Evolutionary conservation across 129 eudicot species (phyloP), one percentile per base, ranked within the genome.

Genomic region (Pulicaria dysenterica): DNA sequence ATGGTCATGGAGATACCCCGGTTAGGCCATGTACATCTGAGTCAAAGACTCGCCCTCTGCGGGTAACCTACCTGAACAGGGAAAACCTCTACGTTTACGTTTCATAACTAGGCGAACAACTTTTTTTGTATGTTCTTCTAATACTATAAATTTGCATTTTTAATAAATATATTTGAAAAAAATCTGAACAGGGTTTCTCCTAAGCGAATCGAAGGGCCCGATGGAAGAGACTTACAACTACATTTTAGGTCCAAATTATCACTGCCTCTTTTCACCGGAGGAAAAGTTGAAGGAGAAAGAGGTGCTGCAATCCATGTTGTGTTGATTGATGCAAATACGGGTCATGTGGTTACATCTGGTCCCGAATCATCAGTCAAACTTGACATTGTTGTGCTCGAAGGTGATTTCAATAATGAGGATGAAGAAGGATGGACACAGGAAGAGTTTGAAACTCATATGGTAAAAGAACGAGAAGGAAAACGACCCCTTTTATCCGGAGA

Each of bases 401-500:
- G 99, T 24, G 99, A 95, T 85, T 95, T 95, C 73, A 95, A 88
- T 69, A 85, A 88, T 13, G 99, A 95, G 70, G 97, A 86, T 49
- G 96, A 88, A 51, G 96, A 91, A 54, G 92, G 87, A 9, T 95
- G 99, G 99, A 86, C 83, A 67, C 85, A 77, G 77, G 99, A 95
- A 72, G 97, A 88, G 37, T 95, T 95, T 58, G 99, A 95, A 71
- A 83, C 91, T 54, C 99, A 95, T 72, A 58, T 91, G 75, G 97
- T 95, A 47, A 95, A 88, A 82, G 99, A 95, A 88, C 89, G 99
- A 70, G 99, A 95, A 81, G 99, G 99, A 56, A 95, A 88, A 82
- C 81, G 99, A 46, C 97, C 99, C 3, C 99, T 95, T 85, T 82
- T 95, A 37, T 83, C 84, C 54, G 99, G 99, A 60, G 99, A 95